Evolutionary conservation across 139 green algal genomes (phyloP), one percentile per base, ranked within the genome.

Genomic region (Picochlorum sp.): DNA sequence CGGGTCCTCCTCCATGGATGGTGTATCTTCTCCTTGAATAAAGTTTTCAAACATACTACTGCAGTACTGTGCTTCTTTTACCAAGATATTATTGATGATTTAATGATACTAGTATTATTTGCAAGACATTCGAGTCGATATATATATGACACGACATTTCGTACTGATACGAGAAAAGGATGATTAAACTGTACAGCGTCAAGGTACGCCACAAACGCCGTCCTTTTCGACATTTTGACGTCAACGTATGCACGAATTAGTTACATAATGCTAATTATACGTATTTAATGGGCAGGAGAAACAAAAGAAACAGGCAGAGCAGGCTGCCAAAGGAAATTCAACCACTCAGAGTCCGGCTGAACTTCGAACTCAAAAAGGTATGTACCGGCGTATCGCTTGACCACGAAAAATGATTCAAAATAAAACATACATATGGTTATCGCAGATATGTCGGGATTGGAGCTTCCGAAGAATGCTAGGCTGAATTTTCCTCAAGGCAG

Each of bases 381-480:
- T 21, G n/a, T 59, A 21, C 9, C 28, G 28, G 2, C 14, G 7
- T 14, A 15, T 26, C 20, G 31, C n/a, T n/a, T 41, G 5, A n/a
- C 63, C 2, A 31, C 14, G 3, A 16, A 14, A 14, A 52, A 30
- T 24, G 10, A 18, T 15, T 23, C 47, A n/a, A 21, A 49, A 63
- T 24, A 20, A 52, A 0, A 18, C 62, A n/a, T 14, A 14, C 3
- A 23, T 10, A 28, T 26, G 30, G 24, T 4, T 30, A 23, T 55
- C 63, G 58, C 79, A 96, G 91, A 99, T 71, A 89, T 99, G 34
- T 85, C 77, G 0, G 94, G 98, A 72, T 75, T 99, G 16, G 88
- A 92, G 57, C 66, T 99, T 7, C 73, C 83, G 2, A 78, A 79
- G 24, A 88, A 85, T 51, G 88, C 86, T 13, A 79, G 66, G 47